A percentile compares a stretch with the other conserved stretches of the same genome.
Conservation (phyloP, 1,284 basidiomycete species). For the Heterobasidion irregulare region DNA sequence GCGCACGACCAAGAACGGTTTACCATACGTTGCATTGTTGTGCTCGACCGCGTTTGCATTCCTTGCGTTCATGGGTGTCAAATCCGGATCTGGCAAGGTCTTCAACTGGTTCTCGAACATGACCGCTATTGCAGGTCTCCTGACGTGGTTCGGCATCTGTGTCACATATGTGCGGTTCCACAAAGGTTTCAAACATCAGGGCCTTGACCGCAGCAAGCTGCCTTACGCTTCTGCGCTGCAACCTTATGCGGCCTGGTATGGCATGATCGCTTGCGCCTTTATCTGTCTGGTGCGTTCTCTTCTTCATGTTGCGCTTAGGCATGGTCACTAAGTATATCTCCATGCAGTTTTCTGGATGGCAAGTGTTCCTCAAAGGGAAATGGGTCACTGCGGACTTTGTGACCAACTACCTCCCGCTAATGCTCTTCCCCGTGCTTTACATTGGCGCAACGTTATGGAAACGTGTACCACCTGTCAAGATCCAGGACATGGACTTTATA, state of each 20-base stretch:
- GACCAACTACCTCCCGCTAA: constrained; percentile 69
- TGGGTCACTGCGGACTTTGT: constrained; percentile 47
- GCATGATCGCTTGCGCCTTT: constrained; percentile 39
- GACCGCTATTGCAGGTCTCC: constrained; percentile 44
- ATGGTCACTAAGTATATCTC: constrained; percentile 3
- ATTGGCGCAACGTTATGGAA: constrained; percentile 45
- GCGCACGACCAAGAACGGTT: constrained; percentile 58
- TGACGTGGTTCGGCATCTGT: constrained; percentile 83
- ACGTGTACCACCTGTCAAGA: constrained; percentile 34
- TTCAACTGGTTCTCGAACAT: constrained; percentile 69
- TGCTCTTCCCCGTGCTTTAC: constrained; percentile 71
- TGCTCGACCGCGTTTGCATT: constrained; percentile 63
- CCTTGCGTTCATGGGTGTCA: constrained; percentile 68
- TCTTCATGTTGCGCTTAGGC: neutral
- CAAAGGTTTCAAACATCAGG: constrained; percentile 68
- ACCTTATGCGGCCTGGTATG: constrained; percentile 71
- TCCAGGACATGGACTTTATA: constrained; percentile 75
- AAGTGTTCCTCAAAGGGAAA: constrained; percentile 63
- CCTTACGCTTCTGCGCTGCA: constrained; percentile 63
- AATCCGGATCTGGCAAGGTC: constrained; percentile 43
- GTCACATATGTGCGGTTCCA: constrained; percentile 80
- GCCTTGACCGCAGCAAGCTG: constrained; percentile 54
- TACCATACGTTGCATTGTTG: constrained; percentile 71
- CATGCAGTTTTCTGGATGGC: constrained; percentile 62
- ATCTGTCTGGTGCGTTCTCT: constrained; percentile 58